Conservation (phyloP, 140 eudicot genomes). For the Erigeron philadelphicus region DNA sequence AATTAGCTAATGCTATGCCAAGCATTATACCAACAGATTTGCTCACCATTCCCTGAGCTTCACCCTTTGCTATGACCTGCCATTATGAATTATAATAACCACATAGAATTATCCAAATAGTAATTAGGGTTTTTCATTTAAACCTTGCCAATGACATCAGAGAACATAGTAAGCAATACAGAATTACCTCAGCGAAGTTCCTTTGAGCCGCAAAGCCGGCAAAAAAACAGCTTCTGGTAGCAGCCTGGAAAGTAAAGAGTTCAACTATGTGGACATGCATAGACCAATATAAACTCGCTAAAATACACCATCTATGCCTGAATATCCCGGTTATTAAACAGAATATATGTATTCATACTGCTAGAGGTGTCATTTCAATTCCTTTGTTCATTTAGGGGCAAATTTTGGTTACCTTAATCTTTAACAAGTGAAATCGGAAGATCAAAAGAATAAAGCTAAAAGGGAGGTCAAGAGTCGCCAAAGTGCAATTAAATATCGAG, state of each 20-base stretch:
- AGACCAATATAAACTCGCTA: background rate
- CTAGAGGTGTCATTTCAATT: background rate
- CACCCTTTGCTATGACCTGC: conserved; percentile 98
- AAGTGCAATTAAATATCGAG: too few species aligned
- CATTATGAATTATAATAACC: conserved; percentile 20
- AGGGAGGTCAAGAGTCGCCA: too few species aligned
- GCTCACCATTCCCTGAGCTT: conserved; percentile 99
- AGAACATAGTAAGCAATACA: background rate
- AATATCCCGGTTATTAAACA: background rate
- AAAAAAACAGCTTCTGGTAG: conserved; percentile 92
- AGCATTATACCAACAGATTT: conserved; percentile 83
- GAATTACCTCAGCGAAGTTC: conserved; percentile 89
- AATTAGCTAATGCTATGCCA: conserved; percentile 84
- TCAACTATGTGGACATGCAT: conserved; percentile 4
- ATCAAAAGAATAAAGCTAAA: too few species aligned
- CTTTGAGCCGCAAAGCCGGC: conserved; percentile 98
- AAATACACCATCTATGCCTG: background rate
- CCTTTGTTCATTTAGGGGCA: too few species aligned
- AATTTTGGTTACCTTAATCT: too few species aligned
- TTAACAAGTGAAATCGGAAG: too few species aligned
- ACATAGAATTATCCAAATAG: background rate
- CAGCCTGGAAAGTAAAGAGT: conserved; percentile 56
- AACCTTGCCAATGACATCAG: background rate
- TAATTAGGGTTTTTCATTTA: background rate
- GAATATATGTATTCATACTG: background rate